These are phyloP conservation scores for Gloeopeniophorella convolvens DNA, from an alignment of 768 basidiomycete species.

Conservation along the genomic window DNA sequence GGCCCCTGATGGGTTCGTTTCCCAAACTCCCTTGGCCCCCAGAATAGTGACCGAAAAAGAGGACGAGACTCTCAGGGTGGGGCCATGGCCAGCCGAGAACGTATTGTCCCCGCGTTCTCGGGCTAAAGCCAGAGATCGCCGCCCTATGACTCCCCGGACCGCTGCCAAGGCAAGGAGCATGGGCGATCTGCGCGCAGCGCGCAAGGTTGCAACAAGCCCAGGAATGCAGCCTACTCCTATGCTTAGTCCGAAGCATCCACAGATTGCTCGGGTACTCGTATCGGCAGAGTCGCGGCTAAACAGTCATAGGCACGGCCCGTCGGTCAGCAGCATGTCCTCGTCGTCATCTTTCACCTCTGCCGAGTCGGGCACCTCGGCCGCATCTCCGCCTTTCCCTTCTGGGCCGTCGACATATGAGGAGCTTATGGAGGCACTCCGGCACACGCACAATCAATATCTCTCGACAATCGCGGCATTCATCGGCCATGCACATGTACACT, in stretches of 20 bases:
- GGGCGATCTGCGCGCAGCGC: constrained; percentile 39
- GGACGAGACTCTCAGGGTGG: constrained; percentile 14
- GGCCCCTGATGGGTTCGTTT: constrained; percentile 7
- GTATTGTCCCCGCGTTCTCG: constrained; percentile 15
- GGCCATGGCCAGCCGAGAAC: constrained; percentile 17
- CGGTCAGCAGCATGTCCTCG: constrained; percentile 68
- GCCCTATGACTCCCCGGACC: constrained; percentile 24
- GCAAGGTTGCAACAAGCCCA: constrained; percentile 28
- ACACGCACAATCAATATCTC: constrained; percentile 83
- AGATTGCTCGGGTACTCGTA: constrained; percentile 4
- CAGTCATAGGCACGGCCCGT: constrained; percentile 30
- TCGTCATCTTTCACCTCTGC: constrained; percentile 63
- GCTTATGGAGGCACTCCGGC: constrained; percentile 69
- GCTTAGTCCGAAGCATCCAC: constrained; percentile 13
- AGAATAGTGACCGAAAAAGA: constrained; percentile 8
- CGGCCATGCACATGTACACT: constrained; percentile 92
- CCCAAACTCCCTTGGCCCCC: constrained; percentile 3
- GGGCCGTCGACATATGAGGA: constrained; percentile 66
- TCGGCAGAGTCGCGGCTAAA: constrained; percentile 17
- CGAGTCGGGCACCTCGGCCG: constrained; percentile 42
- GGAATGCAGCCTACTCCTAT: constrained; percentile 35
- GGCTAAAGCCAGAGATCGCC: constrained; percentile 1
- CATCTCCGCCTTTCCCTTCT: constrained; percentile 54
- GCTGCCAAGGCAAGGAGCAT: constrained; percentile 46
- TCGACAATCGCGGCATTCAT: constrained; percentile 97